Conservation (phyloP, 2,329 filamentous ascomycete species). For the Penicillium sp. region DNA sequence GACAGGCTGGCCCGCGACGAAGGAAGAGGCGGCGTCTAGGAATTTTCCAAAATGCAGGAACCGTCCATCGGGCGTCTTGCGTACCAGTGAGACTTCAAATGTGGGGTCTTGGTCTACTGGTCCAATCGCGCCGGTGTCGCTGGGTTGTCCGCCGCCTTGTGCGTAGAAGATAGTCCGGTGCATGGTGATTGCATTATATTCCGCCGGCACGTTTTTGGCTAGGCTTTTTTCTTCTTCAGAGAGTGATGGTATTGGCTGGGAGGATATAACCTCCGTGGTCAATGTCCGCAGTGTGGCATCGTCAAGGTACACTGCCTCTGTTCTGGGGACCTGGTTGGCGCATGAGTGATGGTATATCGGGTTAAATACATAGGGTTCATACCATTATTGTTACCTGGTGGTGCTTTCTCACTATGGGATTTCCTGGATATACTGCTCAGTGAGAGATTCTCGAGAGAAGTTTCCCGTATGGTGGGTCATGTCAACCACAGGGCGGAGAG, state of each 20-base stretch:
- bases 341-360: neutral
- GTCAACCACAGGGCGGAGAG: neutral
- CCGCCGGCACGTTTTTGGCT: constrained; percentile 16
- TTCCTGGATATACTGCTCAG: neutral
- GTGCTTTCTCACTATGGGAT: neutral
- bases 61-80: constrained; percentile 23
- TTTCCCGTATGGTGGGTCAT: neutral
- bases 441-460: neutral
- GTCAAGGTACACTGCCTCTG: constrained; percentile 28
- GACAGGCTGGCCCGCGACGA: constrained; percentile 19
- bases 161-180: constrained; percentile 31
- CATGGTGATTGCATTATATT: constrained; percentile 22
- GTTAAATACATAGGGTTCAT: neutral
- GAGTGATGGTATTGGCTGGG: constrained; percentile 19
- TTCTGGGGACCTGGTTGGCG: constrained; percentile 7
- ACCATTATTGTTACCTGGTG: neutral
- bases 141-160: constrained; percentile 29
- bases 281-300: constrained; percentile 22
- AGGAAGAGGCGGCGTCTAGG: neutral
- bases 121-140: constrained; percentile 26
- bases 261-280: constrained; percentile 23
- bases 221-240: constrained; percentile 20
- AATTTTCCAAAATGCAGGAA: constrained; percentile 29
- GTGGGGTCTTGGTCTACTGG: constrained; percentile 5
- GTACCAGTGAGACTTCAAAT: constrained; percentile 28